Percentiles rank a stretch among this genome's conserved stretches.
These are phyloP conservation scores for Pythium monospermum DNA, from an alignment of 352 stramenopile genomes.

Conservation along the genomic window DNA sequence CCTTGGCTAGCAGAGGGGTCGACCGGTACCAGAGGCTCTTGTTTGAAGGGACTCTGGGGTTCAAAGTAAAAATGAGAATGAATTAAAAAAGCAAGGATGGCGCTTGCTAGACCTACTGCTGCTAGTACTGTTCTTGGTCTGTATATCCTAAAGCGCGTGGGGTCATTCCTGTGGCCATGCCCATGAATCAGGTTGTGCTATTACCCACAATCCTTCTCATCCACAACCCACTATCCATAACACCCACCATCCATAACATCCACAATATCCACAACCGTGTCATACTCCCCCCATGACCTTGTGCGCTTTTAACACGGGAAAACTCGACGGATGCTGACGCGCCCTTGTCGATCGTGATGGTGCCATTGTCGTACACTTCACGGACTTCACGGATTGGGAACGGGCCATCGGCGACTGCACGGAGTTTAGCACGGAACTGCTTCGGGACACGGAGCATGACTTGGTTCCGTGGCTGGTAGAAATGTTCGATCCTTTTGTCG, in stretches of 20 bases:
- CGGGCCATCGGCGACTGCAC: neutral
- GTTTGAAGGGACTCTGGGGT: neutral
- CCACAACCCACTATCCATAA: too few relatives aligned
- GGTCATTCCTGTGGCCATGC: neutral
- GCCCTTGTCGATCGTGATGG: conserved; percentile 7
- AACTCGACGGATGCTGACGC: conserved; percentile 4
- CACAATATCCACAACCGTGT: too few relatives aligned
- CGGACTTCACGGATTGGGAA: neutral
- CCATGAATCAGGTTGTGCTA: neutral
- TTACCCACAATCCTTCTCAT: too few relatives aligned
- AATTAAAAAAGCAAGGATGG: neutral
- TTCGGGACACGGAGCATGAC: conserved; percentile 9
- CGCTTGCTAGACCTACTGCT: neutral
- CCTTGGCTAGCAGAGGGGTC: neutral
- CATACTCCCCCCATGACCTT: conserved; percentile 8
- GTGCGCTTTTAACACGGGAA: neutral
- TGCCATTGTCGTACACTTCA: conserved; percentile 10
- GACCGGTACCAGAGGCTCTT: neutral
- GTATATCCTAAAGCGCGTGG: neutral
- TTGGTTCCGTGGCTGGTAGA: conserved; percentile 4
- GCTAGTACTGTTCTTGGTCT: neutral
- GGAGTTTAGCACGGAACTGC: neutral
- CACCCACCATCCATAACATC: too few relatives aligned
- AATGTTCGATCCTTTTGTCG: conserved; percentile 2
- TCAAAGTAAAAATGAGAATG: neutral